A percentile compares a stretch with the other conserved stretches of the same genome.
Evolutionary conservation across 352 stramenopile species (phyloP).

Genomic region (Pythium aristosporum): DNA sequence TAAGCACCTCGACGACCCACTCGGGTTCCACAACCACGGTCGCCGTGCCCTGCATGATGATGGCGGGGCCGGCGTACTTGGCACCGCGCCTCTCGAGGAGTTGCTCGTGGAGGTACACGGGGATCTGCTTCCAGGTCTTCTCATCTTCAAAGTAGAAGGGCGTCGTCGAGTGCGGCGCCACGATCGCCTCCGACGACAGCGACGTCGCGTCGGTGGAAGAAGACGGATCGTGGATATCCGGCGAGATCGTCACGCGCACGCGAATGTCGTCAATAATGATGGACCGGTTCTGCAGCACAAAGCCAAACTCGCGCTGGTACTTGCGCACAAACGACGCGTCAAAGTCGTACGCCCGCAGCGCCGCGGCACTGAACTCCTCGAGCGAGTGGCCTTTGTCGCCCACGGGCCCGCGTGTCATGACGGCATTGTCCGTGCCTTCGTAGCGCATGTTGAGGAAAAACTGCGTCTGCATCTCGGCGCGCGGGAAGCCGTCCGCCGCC

Average conservation of each 20-base stretch:
- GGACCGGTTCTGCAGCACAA: slow-evolving; percentile 91
- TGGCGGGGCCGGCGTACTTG: slow-evolving; percentile 88
- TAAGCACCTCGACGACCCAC: slow-evolving; percentile 93
- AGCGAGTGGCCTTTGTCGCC: slow-evolving; percentile 40
- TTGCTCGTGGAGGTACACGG: slow-evolving; percentile 94
- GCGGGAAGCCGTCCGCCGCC: slow-evolving; percentile 77
- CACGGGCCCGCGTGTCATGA: slow-evolving; percentile 91
- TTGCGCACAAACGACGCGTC: slow-evolving; percentile 87
- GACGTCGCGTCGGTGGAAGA: neutral
- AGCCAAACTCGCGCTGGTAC: slow-evolving; percentile 98
- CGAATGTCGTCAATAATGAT: slow-evolving; percentile 98
- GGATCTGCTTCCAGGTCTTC: slow-evolving; percentile 79
- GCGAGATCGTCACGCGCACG: slow-evolving; percentile 93
- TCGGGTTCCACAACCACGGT: slow-evolving; percentile 97
- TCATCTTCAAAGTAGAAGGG: slow-evolving; percentile 80
- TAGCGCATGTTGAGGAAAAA: slow-evolving; percentile 99
- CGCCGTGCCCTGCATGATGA: slow-evolving; percentile 98
- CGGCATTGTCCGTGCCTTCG: slow-evolving; percentile 97
- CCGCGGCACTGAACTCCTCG: slow-evolving; percentile 21
- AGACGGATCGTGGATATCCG: slow-evolving; percentile 47
- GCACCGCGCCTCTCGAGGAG: slow-evolving; percentile 69
- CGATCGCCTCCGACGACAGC: slow-evolving; percentile 8
- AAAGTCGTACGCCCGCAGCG: slow-evolving; percentile 78
- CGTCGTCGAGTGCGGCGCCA: slow-evolving; percentile 58
- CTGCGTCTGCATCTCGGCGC: slow-evolving; percentile 91